Evolutionary conservation across 208 protist species (phyloP).

Genomic region (Wallacemonas sp.): DNA sequence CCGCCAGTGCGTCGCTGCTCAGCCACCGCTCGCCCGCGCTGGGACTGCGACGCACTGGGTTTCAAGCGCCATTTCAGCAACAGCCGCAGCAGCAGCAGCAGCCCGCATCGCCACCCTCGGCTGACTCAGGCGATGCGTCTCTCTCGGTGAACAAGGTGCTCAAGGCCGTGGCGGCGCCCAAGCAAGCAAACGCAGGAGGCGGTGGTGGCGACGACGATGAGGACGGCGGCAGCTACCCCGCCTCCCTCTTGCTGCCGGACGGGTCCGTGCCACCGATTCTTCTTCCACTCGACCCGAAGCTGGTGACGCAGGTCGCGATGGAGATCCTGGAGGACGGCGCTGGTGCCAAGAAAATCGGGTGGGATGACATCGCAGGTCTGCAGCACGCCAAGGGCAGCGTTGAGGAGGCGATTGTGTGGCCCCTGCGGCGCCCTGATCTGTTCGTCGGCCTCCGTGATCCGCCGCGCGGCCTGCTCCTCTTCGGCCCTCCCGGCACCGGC

Average conservation of each 20-base stretch:
- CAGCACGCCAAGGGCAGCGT: conserved; percentile 80
- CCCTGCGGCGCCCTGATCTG: conserved; percentile 70
- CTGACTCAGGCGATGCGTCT: conserved; percentile 4
- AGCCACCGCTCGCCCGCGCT: conserved; percentile 53
- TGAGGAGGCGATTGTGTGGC: conserved; percentile 83
- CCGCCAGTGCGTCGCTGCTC: conserved; percentile 39
- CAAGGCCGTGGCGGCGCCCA: conserved; percentile 21
- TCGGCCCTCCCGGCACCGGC: conserved; percentile 90
- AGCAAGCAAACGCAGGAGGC: conserved; percentile 1
- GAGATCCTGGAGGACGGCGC: conserved; percentile 72
- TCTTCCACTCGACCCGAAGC: conserved; percentile 64
- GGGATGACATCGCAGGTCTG: conserved; percentile 82
- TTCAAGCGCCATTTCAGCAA: conserved; percentile 55
- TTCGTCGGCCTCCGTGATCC: conserved; percentile 83
- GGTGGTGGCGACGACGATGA: conserved; percentile 26
- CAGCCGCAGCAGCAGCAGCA: conserved; percentile 31
- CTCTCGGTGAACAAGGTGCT: conserved; percentile 29
- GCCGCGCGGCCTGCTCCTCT: conserved; percentile 87
- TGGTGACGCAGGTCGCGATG: conserved; percentile 70
- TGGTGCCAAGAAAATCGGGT: conserved; percentile 47
- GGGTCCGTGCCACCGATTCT: conserved; percentile 67
- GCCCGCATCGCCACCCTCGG: not conserved
- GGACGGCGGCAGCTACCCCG: conserved; percentile 42
- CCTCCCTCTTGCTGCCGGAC: conserved; percentile 66
- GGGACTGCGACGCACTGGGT: conserved; percentile 60